These are phyloP conservation scores for Oryza longistaminata DNA, from an alignment of 176 grass and related monocot genomes.

Conservation along the genomic window DNA sequence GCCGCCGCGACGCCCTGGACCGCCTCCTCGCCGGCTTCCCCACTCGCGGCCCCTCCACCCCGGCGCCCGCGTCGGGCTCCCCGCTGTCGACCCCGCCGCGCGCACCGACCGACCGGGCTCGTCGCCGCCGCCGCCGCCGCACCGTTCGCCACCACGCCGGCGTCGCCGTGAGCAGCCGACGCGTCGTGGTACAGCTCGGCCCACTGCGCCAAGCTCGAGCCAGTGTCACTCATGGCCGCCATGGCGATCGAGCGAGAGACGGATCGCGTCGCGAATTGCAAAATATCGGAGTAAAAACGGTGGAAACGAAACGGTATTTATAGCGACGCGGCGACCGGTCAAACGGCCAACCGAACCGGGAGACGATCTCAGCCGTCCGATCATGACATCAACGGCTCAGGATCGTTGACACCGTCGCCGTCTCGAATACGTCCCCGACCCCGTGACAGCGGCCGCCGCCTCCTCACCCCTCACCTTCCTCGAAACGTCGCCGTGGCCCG, in stretches of 20 bases:
- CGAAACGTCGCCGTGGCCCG: slow-evolving; percentile 43
- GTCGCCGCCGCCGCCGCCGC: background rate
- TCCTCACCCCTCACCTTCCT: slow-evolving; percentile 1
- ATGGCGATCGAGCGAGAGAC: background rate
- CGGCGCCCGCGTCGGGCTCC: slow-evolving; percentile 18
- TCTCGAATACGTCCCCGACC: background rate
- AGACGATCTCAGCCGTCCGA: background rate
- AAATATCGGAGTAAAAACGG: background rate
- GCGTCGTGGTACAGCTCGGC: slow-evolving; percentile 36
- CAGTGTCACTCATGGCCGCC: slow-evolving; percentile 58
- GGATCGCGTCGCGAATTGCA: background rate
- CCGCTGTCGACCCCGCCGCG: background rate
- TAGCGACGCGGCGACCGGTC: background rate
- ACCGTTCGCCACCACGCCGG: background rate
- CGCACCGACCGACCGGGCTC: no score
- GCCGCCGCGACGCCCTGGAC: slow-evolving; percentile 67
- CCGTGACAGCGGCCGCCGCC: background rate
- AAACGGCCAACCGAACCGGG: background rate
- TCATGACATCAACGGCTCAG: rapidly evolving
- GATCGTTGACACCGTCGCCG: background rate
- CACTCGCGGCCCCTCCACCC: slow-evolving; percentile 37
- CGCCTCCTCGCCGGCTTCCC: slow-evolving; percentile 62
- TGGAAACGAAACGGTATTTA: slow-evolving; percentile 14
- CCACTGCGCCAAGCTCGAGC: slow-evolving; percentile 54
- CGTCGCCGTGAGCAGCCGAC: background rate